These are phyloP conservation scores for Beauveria australis DNA, from an alignment of 2,329 filamentous ascomycete genomes.

Conservation along the genomic window DNA sequence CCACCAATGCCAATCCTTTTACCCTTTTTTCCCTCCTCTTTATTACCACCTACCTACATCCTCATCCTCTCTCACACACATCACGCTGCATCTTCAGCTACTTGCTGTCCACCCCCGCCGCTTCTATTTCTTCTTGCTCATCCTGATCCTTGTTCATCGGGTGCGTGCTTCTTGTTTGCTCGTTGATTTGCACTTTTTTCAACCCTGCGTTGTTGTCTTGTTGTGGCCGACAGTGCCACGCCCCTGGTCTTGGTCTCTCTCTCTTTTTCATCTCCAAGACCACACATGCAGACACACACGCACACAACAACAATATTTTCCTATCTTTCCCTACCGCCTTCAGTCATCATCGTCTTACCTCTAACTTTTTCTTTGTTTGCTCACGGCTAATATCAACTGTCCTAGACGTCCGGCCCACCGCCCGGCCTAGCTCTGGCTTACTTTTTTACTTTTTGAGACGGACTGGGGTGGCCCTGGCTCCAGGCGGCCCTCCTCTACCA, in stretches of 20 bases:
- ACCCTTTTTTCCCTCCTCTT: constrained; percentile 7
- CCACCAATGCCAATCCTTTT: background rate
- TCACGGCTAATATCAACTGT: background rate
- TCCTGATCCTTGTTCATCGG: background rate
- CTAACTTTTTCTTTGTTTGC: background rate
- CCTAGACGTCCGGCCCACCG: background rate
- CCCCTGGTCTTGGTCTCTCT: background rate
- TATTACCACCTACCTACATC: background rate
- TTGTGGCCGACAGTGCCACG: background rate
- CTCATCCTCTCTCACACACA: background rate
- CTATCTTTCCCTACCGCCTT: background rate
- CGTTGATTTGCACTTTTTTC: constrained; percentile 7
- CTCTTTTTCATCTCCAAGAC: background rate
- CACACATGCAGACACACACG: background rate
- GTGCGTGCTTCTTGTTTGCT: background rate
- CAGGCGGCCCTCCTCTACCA: background rate
- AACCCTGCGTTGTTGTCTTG: background rate
- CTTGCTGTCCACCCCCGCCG: background rate
- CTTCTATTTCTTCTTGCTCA: background rate
- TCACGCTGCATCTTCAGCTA: background rate
- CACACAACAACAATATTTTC: background rate
- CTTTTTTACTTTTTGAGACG: background rate
- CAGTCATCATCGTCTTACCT: background rate
- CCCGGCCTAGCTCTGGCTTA: background rate
- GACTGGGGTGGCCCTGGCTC: constrained; percentile 8